Percentiles rank a stretch among this genome's conserved stretches.
Conservation (phyloP, 164 flowering plant species). For the Stephania japonica region DNA sequence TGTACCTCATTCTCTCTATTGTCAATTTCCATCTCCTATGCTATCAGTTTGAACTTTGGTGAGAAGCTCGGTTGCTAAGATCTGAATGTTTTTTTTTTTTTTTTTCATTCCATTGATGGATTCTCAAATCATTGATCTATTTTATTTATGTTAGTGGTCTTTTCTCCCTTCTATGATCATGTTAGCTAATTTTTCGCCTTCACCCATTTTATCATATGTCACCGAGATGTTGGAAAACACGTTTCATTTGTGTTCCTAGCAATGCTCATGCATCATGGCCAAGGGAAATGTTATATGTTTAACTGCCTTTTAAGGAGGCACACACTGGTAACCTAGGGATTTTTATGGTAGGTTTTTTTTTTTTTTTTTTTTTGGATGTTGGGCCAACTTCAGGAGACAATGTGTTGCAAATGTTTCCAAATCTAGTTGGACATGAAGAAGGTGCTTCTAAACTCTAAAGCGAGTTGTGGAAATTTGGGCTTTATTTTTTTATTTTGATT, state of each 20-base stretch:
- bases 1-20: not conserved
- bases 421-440: not conserved
- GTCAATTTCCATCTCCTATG: not conserved
- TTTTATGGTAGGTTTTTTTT: too few species aligned
- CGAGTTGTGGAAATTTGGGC: not conserved
- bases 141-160: too few species aligned
- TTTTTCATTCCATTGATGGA: not conserved
- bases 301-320: too few species aligned
- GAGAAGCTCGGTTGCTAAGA: not conserved
- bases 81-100: not conserved
- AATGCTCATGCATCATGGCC: not conserved
- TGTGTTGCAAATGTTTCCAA: not conserved
- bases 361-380: not conserved
- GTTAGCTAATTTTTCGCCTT: too few species aligned
- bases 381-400: not conserved
- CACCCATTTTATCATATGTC: too few species aligned
- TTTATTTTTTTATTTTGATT: too few species aligned
- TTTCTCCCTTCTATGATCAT: not conserved
- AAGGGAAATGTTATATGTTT: not conserved
- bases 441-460: not conserved
- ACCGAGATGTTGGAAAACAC: not conserved
- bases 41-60: not conserved
- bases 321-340: too few species aligned
- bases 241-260: not conserved
- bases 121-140: too few species aligned